Conservation (phyloP, 768 basidiomycete species). For the Tricholoma flavovirens region DNA sequence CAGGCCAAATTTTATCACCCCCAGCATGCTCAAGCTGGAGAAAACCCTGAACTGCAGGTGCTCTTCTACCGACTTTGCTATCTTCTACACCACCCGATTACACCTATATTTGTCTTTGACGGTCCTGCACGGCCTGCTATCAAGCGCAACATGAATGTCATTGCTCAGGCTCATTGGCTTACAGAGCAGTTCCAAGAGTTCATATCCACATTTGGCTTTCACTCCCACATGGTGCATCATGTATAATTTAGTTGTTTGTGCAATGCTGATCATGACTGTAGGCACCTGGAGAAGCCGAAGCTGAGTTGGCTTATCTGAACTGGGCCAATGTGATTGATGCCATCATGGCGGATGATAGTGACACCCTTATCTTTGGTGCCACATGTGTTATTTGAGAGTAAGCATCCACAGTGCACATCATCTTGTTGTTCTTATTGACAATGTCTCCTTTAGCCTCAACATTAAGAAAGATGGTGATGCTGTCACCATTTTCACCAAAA, state of each 20-base stretch:
- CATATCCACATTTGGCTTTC: constrained; percentile 37
- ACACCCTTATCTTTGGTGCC: constrained; percentile 44
- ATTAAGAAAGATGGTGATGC: background rate
- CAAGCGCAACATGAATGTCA: constrained; percentile 32
- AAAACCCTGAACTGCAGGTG: constrained; percentile 36
- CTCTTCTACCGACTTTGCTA: constrained; percentile 43
- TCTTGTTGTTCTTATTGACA: constrained; percentile 31
- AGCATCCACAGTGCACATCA: no score
- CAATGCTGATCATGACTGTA: no score
- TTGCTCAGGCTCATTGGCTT: constrained; percentile 22
- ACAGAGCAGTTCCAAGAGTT: constrained; percentile 23
- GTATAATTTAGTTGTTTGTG: no score
- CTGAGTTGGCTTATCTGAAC: constrained; percentile 41
- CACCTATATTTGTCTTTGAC: constrained; percentile 45
- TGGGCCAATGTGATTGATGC: constrained; percentile 34
- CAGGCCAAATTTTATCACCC: constrained; percentile 5
- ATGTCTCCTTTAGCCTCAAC: background rate
- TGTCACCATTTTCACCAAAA: constrained; percentile 2
- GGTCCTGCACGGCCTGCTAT: constrained; percentile 27
- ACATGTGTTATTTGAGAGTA: constrained; percentile 22
- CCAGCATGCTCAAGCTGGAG: constrained; percentile 15
- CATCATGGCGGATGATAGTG: constrained; percentile 43
- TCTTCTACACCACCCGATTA: constrained; percentile 27
- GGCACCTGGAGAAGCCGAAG: constrained; percentile 45
- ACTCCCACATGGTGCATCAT: constrained; percentile 27